Percentiles rank a stretch among this genome's conserved stretches.
These are phyloP conservation scores for Boletellus emodensis DNA, from an alignment of 768 basidiomycete species.

Conservation along the genomic window DNA sequence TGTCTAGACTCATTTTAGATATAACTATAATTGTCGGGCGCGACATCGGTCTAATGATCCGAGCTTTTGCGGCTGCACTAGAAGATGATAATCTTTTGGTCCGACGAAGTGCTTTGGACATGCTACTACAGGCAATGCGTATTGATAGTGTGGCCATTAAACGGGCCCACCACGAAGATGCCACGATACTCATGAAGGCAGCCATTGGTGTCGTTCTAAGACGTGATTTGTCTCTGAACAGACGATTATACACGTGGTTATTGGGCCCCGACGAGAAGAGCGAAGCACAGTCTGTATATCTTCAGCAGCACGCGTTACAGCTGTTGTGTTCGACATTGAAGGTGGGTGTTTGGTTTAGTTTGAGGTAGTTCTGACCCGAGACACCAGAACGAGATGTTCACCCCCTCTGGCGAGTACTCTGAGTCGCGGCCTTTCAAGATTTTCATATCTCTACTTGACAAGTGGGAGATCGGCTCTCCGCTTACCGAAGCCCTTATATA, in stretches of 20 bases:
- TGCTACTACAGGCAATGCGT: constrained; percentile 72
- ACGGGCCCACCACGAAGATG: constrained; percentile 67
- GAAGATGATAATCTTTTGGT: constrained; percentile 94
- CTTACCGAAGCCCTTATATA: constrained; percentile 77
- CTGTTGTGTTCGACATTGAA: constrained; percentile 67
- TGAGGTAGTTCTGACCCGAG: constrained; percentile 10
- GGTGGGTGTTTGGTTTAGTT: constrained; percentile 34
- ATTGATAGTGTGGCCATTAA: constrained; percentile 69
- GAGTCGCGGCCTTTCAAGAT: constrained; percentile 91
- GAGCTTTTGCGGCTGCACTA: constrained; percentile 86
- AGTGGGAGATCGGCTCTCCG: constrained; percentile 89
- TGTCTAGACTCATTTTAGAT: constrained; percentile 36
- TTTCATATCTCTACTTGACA: constrained; percentile 91
- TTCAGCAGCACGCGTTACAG: constrained; percentile 66
- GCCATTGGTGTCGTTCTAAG: constrained; percentile 87
- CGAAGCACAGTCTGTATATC: constrained; percentile 68
- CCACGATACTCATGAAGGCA: constrained; percentile 79
- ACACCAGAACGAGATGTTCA: constrained; percentile 69
- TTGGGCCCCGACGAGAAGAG: constrained; percentile 77
- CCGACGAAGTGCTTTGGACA: constrained; percentile 78
- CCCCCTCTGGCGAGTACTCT: constrained; percentile 66
- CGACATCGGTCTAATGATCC: constrained; percentile 90
- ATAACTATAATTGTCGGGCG: constrained; percentile 71
- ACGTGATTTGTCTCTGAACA: constrained; percentile 87
- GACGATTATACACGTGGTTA: constrained; percentile 91